Percentiles rank a stretch among this genome's conserved stretches.
phyloP scores from a whole-genome alignment of 148 eudicot genomes.

The Camellia granthamiana region DNA sequence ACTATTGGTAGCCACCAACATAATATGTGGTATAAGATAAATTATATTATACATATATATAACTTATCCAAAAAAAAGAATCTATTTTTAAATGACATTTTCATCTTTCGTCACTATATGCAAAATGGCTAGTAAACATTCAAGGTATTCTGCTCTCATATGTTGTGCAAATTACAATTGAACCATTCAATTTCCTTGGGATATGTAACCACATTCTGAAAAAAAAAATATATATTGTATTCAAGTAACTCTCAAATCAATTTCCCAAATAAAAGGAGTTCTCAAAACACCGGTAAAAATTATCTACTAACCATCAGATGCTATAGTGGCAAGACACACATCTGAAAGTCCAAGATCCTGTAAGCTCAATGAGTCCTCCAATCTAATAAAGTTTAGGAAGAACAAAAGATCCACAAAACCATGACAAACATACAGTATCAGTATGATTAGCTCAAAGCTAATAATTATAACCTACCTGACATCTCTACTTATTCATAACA shows the following conservation, averaged over 20 bases:
- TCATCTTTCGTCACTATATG: background rate
- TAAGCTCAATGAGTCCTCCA: conserved; percentile 72
- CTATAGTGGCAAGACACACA: conserved; percentile 74
- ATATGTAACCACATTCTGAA: background rate
- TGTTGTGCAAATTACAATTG: background rate
- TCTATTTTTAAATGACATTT: background rate
- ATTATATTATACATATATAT: background rate
- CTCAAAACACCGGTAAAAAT: background rate
- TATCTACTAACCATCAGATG: conserved; percentile 69
- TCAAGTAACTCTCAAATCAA: background rate
- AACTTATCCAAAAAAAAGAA: no score
- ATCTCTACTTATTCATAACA: background rate
- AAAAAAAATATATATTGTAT: background rate
- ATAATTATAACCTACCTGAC: background rate
- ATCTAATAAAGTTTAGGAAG: conserved; percentile 53
- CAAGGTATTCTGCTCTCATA: background rate
- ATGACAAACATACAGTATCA: background rate
- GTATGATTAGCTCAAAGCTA: background rate
- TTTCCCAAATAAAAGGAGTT: no score
- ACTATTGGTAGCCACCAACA: background rate
- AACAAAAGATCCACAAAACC: conserved; percentile 11
- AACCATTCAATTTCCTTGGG: conserved; percentile 12
- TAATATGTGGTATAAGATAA: background rate
- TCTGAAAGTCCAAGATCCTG: conserved; percentile 82
- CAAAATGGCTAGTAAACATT: background rate